Base-by-base conservation (phyloP, 1,284 basidiomycete species). In the Cutaneotrichosporon arboriforme region DNA sequence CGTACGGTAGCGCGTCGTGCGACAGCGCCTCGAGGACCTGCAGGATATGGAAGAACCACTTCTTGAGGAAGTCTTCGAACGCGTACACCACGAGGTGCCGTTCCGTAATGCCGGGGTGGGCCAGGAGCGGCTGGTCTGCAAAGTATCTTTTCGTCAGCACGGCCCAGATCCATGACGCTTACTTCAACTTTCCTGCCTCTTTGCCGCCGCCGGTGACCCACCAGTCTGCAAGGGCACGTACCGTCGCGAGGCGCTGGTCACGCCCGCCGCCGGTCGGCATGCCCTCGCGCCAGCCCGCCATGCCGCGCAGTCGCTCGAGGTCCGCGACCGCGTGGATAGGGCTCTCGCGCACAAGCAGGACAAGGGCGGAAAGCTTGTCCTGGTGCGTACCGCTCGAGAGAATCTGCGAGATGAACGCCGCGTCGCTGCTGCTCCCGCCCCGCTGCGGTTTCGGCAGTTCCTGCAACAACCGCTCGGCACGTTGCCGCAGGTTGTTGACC, bases 41-140 rank as follows among this genome's bases (percentile, higher is more conserved):
- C 8, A 99, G 81, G 42, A 97, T 78, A 15, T 85, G 85, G 76
- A 96, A 97, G 79, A 96, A 97, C 74, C 87, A 97, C 65, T 91
- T 92, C 77, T 99, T 99, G 52, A 97, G 76, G 85, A 90, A 93
- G 67, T 98, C 93, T 71, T 99, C 96, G 70, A 94, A 98, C 58
- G 87, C 86, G 85, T 87, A 98, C 3, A 88, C 60, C 10, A 92
- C 67, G 0, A 97, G 76, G 69, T 90, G 84, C 42, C 83, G 79
- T 57, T 94, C 85, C 0, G 87, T 86, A 14, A 84, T 79, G 3
- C 79, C 75, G 0, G 82, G 80, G 67, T 87, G 84, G 1, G 80
- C 65, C 12, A 76, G 60, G 17, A 94, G 73, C 3, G 88, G 86
- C 67, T 97, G 94, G 69, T 98, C 96, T 18, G 88, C 85, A 73